Base-by-base conservation (phyloP, 179 eudicot species). In the Patellifolia procumbens region DNA sequence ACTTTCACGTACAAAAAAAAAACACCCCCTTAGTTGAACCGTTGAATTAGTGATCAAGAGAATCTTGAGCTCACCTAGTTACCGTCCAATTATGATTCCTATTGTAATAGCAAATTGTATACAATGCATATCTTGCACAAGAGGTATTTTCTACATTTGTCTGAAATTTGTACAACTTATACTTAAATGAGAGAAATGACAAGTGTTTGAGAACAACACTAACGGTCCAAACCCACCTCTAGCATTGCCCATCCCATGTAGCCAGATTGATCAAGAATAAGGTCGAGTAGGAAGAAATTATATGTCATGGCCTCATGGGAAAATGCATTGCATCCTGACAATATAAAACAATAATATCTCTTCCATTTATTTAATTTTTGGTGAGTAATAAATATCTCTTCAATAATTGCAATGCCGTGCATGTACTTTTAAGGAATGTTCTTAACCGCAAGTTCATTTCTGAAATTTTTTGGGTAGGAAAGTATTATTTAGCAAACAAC, bases 261-360 rank as follows among this genome's bases (percentile, higher is more conserved):
- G 70, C 69, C 77, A 74, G 31, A 32, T 31, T 74, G 70, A 62
- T 63, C 17, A 58, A 58, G 16, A 39, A 48, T 24, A 58, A 58
- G 32, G 63, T 31, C 63, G 26, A 58, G 26, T 9, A 24, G 11
- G 1, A 28, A 24, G 16, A 22, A 58, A 9, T 11, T 26, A 58
- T 26, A 3, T n/a, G 34, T 63, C 15, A 28, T 32, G 43, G 11
- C 12, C 32, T 63, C 15, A 28, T 32, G 43, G 11, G 42, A 43
- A 2, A 39, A 34, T 58, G 67, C 43, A 20, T 34, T 4, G 26
- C 22, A 17, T 31, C 3, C 35, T 28, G 64, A 7, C 24, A n/a
- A 60, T 5, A n/a, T 17, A 3, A 39, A 39, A 39, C 43, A 5
- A 39, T 39, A 5, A 39, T 39, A 39, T 39, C 43, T 16, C 17